These are phyloP conservation scores for Ceratorhiza oryzae-sativae DNA, from an alignment of 1,284 basidiomycete genomes.

Conservation along the genomic window DNA sequence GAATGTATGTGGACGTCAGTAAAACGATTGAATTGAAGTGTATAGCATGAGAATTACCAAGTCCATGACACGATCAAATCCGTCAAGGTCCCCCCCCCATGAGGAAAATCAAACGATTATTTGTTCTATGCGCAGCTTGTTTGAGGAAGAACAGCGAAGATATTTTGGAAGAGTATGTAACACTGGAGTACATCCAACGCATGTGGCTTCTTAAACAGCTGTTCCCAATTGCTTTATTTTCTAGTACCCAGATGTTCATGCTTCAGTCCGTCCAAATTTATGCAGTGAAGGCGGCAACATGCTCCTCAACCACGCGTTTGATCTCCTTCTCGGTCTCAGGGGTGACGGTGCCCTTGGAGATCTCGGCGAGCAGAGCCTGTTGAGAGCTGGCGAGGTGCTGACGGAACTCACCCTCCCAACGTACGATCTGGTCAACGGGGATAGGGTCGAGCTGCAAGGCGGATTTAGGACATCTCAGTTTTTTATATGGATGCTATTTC, in stretches of 20 bases:
- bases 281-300: conserved; percentile 81
- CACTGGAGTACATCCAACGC: conserved; percentile 8
- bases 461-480: conserved; percentile 30
- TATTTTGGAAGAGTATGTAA: conserved; percentile 8
- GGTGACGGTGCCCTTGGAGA: conserved; percentile 82
- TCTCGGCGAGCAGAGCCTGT: conserved; percentile 76
- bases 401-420: conserved; percentile 93
- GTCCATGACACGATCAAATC: conserved; percentile 40
- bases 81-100: neutral
- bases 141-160: conserved; percentile 32
- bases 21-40: conserved; percentile 11
- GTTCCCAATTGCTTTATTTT: conserved; percentile 11
- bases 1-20: conserved; percentile 24
- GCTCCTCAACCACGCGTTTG: conserved; percentile 81
- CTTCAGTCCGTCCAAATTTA: neutral
- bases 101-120: conserved; percentile 4
- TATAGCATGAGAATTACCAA: conserved; percentile 59
- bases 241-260: neutral
- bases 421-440: conserved; percentile 92
- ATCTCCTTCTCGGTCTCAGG: conserved; percentile 91
- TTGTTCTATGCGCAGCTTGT: conserved; percentile 25
- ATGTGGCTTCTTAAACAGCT: neutral
- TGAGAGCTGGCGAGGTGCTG: conserved; percentile 78
- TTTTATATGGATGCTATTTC: conserved; percentile 48
- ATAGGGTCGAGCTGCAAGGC: conserved; percentile 79